Conservation (phyloP, 2,329 filamentous ascomycete genomes). For the Aspergillus sp. region DNA sequence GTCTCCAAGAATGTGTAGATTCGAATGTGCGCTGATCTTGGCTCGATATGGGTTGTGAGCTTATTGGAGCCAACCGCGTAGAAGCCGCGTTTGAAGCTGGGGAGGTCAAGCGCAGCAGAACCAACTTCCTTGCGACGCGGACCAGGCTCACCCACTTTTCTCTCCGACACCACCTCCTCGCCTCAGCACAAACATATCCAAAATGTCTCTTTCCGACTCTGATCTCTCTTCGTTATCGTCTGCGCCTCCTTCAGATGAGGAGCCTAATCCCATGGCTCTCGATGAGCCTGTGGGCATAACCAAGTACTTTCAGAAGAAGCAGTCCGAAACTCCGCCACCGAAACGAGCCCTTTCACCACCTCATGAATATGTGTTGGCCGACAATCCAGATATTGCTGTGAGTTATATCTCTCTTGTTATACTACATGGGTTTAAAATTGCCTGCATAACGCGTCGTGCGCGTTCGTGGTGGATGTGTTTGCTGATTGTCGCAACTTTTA, state of each 20-base stretch:
- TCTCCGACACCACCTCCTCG: conserved; percentile 21
- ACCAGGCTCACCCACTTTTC: conserved; percentile 17
- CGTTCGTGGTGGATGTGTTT: conserved; percentile 27
- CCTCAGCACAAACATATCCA: conserved; percentile 31
- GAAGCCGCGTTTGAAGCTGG: conserved; percentile 32
- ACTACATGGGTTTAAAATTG: conserved; percentile 32
- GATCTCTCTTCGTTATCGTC: conserved; percentile 61
- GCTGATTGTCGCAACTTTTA: conserved; percentile 47
- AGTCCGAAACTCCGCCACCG: conserved; percentile 60
- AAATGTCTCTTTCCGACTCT: conserved; percentile 54
- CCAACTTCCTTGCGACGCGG: conserved; percentile 26
- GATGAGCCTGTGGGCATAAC: conserved; percentile 44
- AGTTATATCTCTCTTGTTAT: conserved; percentile 47
- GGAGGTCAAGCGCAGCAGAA: conserved; percentile 27
- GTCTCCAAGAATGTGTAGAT: conserved; percentile 9
- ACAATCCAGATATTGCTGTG: conserved; percentile 91
- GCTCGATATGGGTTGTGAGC: conserved; percentile 24
- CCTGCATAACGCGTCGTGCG: conserved; percentile 28
- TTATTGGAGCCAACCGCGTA: conserved; percentile 31
- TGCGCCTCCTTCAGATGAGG: conserved; percentile 60
- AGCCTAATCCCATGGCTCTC: conserved; percentile 43
- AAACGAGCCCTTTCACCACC: conserved; percentile 86
- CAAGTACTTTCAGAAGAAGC: conserved; percentile 49
- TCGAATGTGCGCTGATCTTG: conserved; percentile 20
- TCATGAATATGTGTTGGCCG: conserved; percentile 84